These are phyloP conservation scores for Ceratobasidium papillatum DNA, from an alignment of 1,284 basidiomycete genomes.

Conservation along the genomic window DNA sequence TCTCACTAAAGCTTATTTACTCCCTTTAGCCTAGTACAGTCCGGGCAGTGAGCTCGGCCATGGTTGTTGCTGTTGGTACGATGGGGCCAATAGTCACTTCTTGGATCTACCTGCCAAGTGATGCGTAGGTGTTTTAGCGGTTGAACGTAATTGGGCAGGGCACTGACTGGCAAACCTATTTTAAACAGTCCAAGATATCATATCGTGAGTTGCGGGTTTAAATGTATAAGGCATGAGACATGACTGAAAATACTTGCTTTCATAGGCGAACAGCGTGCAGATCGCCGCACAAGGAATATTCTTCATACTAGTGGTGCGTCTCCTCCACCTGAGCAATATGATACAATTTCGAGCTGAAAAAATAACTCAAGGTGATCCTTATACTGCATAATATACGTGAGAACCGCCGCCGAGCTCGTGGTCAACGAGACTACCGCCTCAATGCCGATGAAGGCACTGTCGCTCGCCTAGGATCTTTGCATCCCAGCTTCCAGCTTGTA, in stretches of 20 bases:
- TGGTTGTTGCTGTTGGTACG: slow-evolving; percentile 45
- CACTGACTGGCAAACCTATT: not conserved
- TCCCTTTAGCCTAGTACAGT: slow-evolving; percentile 41
- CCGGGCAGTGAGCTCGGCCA: slow-evolving; percentile 44
- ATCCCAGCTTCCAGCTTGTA: slow-evolving; percentile 44
- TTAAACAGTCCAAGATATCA: slow-evolving; percentile 37
- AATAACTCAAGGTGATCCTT: slow-evolving; percentile 29
- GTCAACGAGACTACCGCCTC: slow-evolving; percentile 44
- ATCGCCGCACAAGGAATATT: slow-evolving; percentile 40
- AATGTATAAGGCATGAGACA: not conserved
- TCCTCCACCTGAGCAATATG: not conserved
- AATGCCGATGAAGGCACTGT: slow-evolving; percentile 43
- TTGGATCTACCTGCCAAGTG: slow-evolving; percentile 45
- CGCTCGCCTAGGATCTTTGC: slow-evolving; percentile 42
- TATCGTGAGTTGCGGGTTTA: slow-evolving; percentile 32
- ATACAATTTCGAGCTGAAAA: not conserved
- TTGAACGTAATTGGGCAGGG: no score
- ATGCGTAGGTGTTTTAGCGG: slow-evolving; percentile 38
- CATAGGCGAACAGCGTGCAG: slow-evolving; percentile 43
- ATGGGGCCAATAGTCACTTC: slow-evolving; percentile 45
- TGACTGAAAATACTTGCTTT: not conserved
- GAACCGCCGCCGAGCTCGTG: slow-evolving; percentile 42
- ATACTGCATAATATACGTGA: slow-evolving; percentile 44
- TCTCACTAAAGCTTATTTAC: not conserved
- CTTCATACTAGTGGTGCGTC: slow-evolving; percentile 42